Percentiles rank a stretch among this genome's conserved stretches.
Conservation (phyloP, 495 filamentous ascomycete species). For the Daldinia bambusicola region DNA sequence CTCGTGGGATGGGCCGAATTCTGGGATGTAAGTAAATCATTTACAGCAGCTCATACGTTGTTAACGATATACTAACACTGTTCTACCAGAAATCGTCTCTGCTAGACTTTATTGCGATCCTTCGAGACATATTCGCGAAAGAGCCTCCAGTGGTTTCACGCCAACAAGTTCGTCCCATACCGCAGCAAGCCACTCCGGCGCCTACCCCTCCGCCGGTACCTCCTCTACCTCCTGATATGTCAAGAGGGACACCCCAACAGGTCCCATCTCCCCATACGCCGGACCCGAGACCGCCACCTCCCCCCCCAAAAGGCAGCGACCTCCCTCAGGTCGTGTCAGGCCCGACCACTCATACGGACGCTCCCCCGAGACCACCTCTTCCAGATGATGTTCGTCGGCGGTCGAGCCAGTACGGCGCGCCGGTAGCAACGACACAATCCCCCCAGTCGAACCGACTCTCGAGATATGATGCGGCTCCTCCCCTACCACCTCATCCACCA, state of each 20-base stretch:
- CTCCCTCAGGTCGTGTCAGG: constrained; percentile 41
- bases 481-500: constrained; percentile 51
- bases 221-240: constrained; percentile 73
- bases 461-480: constrained; percentile 57
- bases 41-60: not conserved
- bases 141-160: constrained; percentile 89
- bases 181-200: constrained; percentile 54
- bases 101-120: constrained; percentile 79
- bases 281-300: constrained; percentile 52
- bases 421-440: constrained; percentile 34
- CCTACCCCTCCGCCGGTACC: constrained; percentile 72
- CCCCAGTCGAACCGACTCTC: constrained; percentile 48
- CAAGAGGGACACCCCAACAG: constrained; percentile 42
- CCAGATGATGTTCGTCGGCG: constrained; percentile 48
- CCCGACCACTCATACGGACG: constrained; percentile 28
- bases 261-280: constrained; percentile 27
- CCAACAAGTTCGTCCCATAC: constrained; percentile 62
- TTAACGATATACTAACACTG: not conserved
- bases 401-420: constrained; percentile 44
- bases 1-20: constrained; percentile 86
- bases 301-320: constrained; percentile 57
- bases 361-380: constrained; percentile 52
- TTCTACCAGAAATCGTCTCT: constrained; percentile 77
- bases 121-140: constrained; percentile 90
- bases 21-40: constrained; percentile 80